Percentiles rank a stretch among this genome's conserved stretches.
Evolutionary conservation across 1,284 basidiomycete genomes (phyloP).

Genomic region (Leccinum fallax): DNA sequence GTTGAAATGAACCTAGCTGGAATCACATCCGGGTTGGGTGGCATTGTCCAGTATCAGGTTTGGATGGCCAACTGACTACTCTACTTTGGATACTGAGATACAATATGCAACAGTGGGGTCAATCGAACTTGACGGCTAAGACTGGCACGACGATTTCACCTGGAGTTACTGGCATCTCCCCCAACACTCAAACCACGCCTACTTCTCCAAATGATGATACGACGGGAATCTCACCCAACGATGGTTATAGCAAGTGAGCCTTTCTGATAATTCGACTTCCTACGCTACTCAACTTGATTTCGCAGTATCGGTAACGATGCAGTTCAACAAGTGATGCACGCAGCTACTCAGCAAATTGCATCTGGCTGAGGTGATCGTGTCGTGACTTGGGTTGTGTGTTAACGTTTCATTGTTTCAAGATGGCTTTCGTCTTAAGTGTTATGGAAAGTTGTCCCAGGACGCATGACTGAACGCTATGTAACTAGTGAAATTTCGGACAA

Average conservation of each 20-base stretch:
- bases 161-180: slow-evolving; percentile 34
- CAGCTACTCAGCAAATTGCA: slow-evolving; percentile 33
- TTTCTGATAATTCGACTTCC: not conserved
- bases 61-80: slow-evolving; percentile 11
- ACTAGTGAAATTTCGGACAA: not conserved
- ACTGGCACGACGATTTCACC: slow-evolving; percentile 44
- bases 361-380: slow-evolving; percentile 11
- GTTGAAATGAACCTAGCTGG: slow-evolving; percentile 38
- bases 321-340: slow-evolving; percentile 25
- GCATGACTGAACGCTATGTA: slow-evolving; percentile 2
- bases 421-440: not conserved
- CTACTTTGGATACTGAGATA: slow-evolving; percentile 11
- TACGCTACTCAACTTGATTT: slow-evolving; percentile 10
- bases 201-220: slow-evolving; percentile 36
- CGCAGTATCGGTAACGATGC: slow-evolving; percentile 26
- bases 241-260: slow-evolving; percentile 54
- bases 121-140: slow-evolving; percentile 46
- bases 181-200: slow-evolving; percentile 36
- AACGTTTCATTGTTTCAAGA: not conserved
- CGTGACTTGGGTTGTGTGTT: not conserved
- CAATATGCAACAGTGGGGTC: slow-evolving; percentile 48
- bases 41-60: slow-evolving; percentile 62
- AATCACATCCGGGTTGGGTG: slow-evolving; percentile 46
- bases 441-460: not conserved
- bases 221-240: slow-evolving; percentile 58